Base-by-base conservation (phyloP, 108 stramenopile genomes). In the Thalassiosira profunda region DNA sequence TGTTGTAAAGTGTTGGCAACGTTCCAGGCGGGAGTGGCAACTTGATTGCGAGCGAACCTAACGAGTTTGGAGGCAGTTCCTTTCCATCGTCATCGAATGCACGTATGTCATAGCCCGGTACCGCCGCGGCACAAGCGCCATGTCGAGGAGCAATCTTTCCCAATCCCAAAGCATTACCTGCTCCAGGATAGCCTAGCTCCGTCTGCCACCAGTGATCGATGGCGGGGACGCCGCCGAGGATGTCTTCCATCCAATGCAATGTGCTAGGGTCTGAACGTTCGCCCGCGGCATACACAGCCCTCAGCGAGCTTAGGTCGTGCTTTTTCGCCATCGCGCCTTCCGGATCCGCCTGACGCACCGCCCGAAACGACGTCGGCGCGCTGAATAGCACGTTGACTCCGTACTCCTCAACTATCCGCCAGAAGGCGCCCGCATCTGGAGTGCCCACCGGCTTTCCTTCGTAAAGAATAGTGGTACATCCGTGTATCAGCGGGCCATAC, bases 121-220 rank as follows among this genome's bases (percentile, higher is more conserved):
- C 82, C 6, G 86, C 81, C 41, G 47, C 46, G 4, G 78, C 63
- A 58, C 88, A 84, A n/a, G 77, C 77, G 31, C 80, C 83, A 61
- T 74, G 74, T 23, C 54, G 51, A 18, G 73, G 54, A 15, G 64
- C 67, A 20, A 83, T 67, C 41, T 61, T 31, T 26, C 82, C 80
- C 15, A 86, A 47, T 28, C 84, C 72, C 42, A 76, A 47, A 46
- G 79, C 46, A 52, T 79, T 82, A 17, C 76, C 72, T 5, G 58
- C 33, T 55, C 74, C 74, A 8, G 85, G 79, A 61, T 71, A 73
- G 12, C 78, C 82, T 14, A 72, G 72, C 56, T 91, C 86, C 17
- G 91, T 92, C 69, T 88, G 85, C 92, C 92, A 93, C 86, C 85
- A 93, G 56, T 93, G 87, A 72, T 93, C 92, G 12, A 84, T 70